Evolutionary conservation across 2,329 filamentous ascomycete genomes (phyloP), one percentile per base, ranked within the genome.

Genomic region (Calycina herbarum): DNA sequence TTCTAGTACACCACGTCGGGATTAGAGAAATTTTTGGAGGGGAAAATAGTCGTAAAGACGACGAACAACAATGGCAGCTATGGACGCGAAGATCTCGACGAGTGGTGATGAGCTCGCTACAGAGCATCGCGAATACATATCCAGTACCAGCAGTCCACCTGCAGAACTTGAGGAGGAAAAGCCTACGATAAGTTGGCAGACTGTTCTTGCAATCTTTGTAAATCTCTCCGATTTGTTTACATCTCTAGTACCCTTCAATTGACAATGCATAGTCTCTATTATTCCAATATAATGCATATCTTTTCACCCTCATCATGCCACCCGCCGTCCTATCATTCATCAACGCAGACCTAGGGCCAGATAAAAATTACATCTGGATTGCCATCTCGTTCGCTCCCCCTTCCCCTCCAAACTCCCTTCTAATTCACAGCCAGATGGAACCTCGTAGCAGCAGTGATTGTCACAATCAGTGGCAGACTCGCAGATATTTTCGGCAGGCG

Each of bases 401-500:
- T 24, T 51, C 7, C 3, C 3, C n/a, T 11, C 20, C 20, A n/a
- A 10, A 2, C 8, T 11, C 10, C 1, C 45, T 51, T 24, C 1
- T 2, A 11, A 3, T 10, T 27, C 20, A 24, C 3, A 3, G 10
- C n/a, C 15, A 48, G 61, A 20, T 76, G 72, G 73, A 73, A 71
- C 24, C 72, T 78, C 6, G 76, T 73, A 24, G 77, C 74, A 17
- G 72, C 76, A 35, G 73, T 77, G 56, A 71, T 78, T 29, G 74
- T 78, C 35, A 75, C 75, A 8, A 73, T 78, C 17, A 75, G 74
- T 11, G 75, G 76, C 5, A 74, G 78, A 31, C 70, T 80, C 1
- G 77, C 76, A 1, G 79, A 80, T 66, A 78, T 80, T 31, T 80
- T 79, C 45, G 78, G 78, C 6, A 68, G 77, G 15, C 75, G 78